These are phyloP conservation scores for Hyphopichia buzzinii DNA, from an alignment of 1,139 yeast species.

Conservation along the genomic window DNA sequence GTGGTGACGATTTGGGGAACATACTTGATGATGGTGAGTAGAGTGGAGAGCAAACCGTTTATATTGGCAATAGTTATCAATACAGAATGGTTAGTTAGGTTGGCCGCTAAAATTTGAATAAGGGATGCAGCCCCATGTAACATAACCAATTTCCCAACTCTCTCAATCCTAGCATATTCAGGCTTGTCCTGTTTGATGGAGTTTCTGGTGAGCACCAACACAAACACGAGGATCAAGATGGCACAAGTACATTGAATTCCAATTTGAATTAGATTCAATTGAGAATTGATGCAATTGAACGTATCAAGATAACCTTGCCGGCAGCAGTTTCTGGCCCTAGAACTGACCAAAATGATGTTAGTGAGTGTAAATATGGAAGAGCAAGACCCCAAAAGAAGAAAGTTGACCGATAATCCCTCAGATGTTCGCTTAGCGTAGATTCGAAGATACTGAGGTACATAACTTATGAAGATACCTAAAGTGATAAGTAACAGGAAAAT, in stretches of 20 bases:
- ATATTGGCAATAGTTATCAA: slow-evolving; percentile 49
- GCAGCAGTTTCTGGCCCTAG: slow-evolving; percentile 56
- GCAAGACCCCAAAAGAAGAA: slow-evolving; percentile 67
- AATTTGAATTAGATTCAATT: slow-evolving; percentile 69
- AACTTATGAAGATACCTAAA: slow-evolving; percentile 69
- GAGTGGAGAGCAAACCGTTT: slow-evolving; percentile 62
- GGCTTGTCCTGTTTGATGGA: slow-evolving; percentile 46
- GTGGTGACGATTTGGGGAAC: slow-evolving; percentile 81
- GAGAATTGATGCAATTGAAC: slow-evolving; percentile 69
- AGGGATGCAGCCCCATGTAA: slow-evolving; percentile 36
- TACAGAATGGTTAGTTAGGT: slow-evolving; percentile 16
- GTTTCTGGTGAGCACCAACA: slow-evolving; percentile 44
- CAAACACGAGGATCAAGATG: slow-evolving; percentile 54
- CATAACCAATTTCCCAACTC: slow-evolving; percentile 39
- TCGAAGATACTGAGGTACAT: slow-evolving; percentile 71
- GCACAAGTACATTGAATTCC: slow-evolving; percentile 68
- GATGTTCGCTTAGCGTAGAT: slow-evolving; percentile 61
- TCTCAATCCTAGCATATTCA: slow-evolving; percentile 43
- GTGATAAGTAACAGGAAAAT: slow-evolving; percentile 53
- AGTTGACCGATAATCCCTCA: slow-evolving; percentile 78
- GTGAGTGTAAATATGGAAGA: slow-evolving; percentile 71
- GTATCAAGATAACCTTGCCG: slow-evolving; percentile 31
- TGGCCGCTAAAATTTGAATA: slow-evolving; percentile 31
- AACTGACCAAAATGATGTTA: slow-evolving; percentile 63
- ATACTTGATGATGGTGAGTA: slow-evolving; percentile 67